Conservation (phyloP, 1,139 yeast species). For the Saccharomycopsis crataegensis region DNA sequence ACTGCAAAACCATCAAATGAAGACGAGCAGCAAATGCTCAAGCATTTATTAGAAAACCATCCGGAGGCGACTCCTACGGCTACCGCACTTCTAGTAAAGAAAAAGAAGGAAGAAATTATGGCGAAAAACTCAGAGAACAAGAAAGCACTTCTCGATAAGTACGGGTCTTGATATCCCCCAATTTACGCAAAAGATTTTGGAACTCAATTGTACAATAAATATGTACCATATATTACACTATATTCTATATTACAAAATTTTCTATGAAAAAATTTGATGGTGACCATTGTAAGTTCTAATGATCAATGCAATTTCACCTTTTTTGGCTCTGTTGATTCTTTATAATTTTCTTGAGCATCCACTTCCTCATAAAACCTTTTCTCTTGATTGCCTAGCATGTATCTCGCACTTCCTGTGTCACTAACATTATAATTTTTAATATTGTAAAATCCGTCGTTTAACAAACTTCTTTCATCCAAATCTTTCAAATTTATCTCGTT, state of each 20-base stretch:
- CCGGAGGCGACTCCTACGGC: conserved; percentile 58
- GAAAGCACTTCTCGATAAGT: conserved; percentile 33
- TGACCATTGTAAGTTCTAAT: neutral
- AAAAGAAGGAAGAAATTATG: conserved; percentile 32
- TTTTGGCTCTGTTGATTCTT: neutral
- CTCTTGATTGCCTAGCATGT: conserved; percentile 46
- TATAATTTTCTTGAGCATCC: conserved; percentile 2
- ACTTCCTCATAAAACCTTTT: conserved; percentile 31
- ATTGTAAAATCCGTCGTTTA: conserved; percentile 41
- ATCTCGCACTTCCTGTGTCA: conserved; percentile 42
- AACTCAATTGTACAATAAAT: neutral
- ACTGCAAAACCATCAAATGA: conserved; percentile 19
- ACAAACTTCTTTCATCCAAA: conserved; percentile 19
- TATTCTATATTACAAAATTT: neutral
- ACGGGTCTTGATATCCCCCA: conserved; percentile 27
- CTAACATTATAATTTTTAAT: conserved; percentile 42
- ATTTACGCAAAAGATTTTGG: neutral
- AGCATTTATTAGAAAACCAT: conserved; percentile 36
- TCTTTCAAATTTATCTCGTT: conserved; percentile 22
- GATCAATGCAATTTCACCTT: neutral
- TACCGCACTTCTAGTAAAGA: conserved; percentile 38
- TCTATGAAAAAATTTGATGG: neutral
- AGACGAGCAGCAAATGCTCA: conserved; percentile 26
- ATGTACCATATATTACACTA: neutral
- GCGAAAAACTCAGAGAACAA: conserved; percentile 29